Conservation (phyloP, 2,329 filamentous ascomycete genomes). For the Colletotrichum salicis region DNA sequence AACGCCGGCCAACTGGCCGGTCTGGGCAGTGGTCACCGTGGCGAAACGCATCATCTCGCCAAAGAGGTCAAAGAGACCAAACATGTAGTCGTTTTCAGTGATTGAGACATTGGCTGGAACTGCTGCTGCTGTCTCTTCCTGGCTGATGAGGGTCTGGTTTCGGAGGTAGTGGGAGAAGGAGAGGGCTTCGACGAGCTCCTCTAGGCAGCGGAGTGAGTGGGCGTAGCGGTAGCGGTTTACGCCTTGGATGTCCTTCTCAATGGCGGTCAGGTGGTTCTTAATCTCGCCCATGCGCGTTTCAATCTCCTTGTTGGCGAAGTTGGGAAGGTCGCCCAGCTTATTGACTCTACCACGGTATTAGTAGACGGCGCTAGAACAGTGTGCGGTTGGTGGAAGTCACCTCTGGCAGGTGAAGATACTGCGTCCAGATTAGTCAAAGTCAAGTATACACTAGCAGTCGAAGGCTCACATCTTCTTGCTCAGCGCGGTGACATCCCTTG, state of each 20-base stretch:
- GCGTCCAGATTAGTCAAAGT: constrained; percentile 2
- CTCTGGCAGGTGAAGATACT: constrained; percentile 54
- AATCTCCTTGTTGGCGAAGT: constrained; percentile 73
- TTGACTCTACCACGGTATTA: constrained; percentile 27
- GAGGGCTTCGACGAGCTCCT: constrained; percentile 94
- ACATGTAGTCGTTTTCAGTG: constrained; percentile 85
- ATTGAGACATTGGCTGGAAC: constrained; percentile 68
- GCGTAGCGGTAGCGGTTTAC: constrained; percentile 87
- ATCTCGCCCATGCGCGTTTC: constrained; percentile 78
- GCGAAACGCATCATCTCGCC: constrained; percentile 98
- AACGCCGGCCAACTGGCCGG: constrained; percentile 61
- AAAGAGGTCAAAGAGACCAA: constrained; percentile 92
- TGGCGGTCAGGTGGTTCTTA: constrained; percentile 70
- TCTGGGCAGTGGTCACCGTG: constrained; percentile 86
- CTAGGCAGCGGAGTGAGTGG: constrained; percentile 82
- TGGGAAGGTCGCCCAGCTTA: constrained; percentile 33
- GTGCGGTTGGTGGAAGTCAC: constrained; percentile 38
- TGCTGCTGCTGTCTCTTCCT: constrained; percentile 65
- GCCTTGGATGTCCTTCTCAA: constrained; percentile 79
- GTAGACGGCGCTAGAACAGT: constrained; percentile 1
- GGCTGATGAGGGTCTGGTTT: constrained; percentile 78
- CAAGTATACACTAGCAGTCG: fast-evolving
- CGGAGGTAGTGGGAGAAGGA: constrained; percentile 90
- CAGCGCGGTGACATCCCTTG: constrained; percentile 88
- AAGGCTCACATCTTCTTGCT: constrained; percentile 91